Evolutionary conservation across 2,329 filamentous ascomycete species (phyloP), one percentile per base, ranked within the genome.

Genomic region (Claviceps sp.): DNA sequence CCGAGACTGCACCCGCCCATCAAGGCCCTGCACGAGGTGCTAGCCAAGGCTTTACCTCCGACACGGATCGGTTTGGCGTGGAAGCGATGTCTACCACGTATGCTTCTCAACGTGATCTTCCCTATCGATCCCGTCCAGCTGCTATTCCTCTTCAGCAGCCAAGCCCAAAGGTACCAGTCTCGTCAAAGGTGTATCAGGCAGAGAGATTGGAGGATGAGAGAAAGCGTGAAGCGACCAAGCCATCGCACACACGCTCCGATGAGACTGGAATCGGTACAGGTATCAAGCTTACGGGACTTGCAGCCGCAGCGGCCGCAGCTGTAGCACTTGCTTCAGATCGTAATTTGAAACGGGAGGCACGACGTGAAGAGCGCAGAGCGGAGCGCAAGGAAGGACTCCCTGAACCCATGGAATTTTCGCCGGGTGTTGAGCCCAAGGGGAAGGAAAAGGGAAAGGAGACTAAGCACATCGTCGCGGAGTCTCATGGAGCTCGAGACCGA

Each of bases 91-190:
- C 79, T 39, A 61, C 72, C n/a, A 63, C 72, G 14, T 71, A 72
- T 16, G 65, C 66, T 47, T 65, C 66, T 47, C 66, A 64, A 39
- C 64, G 68, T 51, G 67, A 71, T 44, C 61, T 70, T 7, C 62
- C 71, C 2, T 64, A 68, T 22, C 68, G 65, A 17, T 62, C 66
- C 16, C 74, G 78, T 43, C 78, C 82, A 5, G 79, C 71, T 5
- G 73, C 79, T 0, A 76, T 88, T 36, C 81, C 83, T 11, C 73
- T 96, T n/a, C 85, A 93, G 63, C 88, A 95, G 59, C 90, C 90
- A 2, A 84, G 89, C 58, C 90, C 90, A 2, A 77, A 87, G 53
- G 74, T 78, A 2, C 87, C 86, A 0, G 80, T 94, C 2, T 82
- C 83, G 39, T 77, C 78, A 55, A 78, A 78, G 17, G 75, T 90